Conservation (phyloP, 352 stramenopile genomes). For the Hyphochytrium catenoides region DNA sequence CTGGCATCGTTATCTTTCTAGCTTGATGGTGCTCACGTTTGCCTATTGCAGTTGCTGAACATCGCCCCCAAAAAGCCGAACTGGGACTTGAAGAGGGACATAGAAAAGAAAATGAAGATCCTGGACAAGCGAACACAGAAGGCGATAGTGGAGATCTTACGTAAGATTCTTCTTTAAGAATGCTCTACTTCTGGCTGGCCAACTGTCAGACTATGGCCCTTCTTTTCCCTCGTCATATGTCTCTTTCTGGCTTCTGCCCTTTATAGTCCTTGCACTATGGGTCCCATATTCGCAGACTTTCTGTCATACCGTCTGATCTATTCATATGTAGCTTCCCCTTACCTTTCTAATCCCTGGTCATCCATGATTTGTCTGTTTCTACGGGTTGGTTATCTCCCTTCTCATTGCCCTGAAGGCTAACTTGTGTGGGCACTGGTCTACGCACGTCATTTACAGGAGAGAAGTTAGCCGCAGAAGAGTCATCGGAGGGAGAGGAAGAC, state of each 20-base stretch:
- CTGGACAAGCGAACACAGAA: conserved; percentile 56
- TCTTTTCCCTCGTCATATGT: too few species aligned
- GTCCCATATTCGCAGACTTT: too few species aligned
- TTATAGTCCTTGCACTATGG: too few species aligned
- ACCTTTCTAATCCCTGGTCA: background rate
- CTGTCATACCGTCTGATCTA: too few species aligned
- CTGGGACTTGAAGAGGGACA: conserved; percentile 61
- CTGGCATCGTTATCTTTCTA: too few species aligned
- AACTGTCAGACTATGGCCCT: too few species aligned
- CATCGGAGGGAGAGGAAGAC: conserved; percentile 25
- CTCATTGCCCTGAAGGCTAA: too few species aligned
- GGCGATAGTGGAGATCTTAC: conserved; percentile 53
- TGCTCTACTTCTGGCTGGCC: too few species aligned
- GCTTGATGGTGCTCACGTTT: too few species aligned
- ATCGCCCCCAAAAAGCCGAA: conserved; percentile 53
- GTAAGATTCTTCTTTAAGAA: conserved; percentile 14
- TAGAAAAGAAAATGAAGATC: conserved; percentile 59
- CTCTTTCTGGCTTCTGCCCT: too few species aligned
- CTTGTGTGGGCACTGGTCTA: too few species aligned
- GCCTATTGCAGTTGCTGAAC: conserved; percentile 35
- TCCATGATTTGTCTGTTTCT: background rate
- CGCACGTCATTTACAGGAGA: conserved; percentile 19
- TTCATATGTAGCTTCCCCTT: background rate
- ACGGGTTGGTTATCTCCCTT: too few species aligned
- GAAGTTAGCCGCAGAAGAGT: conserved; percentile 41